Percentiles rank a stretch among this genome's conserved stretches.
Conservation (phyloP, 2,329 filamentous ascomycete species). For the Fusarium aywerte region DNA sequence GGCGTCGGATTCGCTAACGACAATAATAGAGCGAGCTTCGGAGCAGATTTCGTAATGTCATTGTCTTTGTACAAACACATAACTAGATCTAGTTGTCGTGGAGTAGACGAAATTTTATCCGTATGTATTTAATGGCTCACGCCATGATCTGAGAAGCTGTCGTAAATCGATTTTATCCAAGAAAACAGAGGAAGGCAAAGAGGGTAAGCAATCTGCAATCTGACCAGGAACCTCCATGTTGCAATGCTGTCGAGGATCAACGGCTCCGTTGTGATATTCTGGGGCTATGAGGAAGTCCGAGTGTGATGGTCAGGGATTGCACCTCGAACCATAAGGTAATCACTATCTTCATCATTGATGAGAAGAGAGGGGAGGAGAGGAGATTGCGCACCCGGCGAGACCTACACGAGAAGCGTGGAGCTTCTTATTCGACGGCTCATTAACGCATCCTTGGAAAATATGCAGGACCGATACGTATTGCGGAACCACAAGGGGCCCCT, state of each 20-base stretch:
- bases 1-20: conserved; percentile 22
- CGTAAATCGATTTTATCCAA: neutral
- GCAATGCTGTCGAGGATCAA: conserved; percentile 28
- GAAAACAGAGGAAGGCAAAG: neutral
- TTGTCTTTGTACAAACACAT: conserved; percentile 1
- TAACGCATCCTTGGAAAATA: conserved; percentile 24
- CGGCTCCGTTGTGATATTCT: conserved; percentile 19
- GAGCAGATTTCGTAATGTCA: conserved; percentile 11
- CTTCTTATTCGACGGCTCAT: conserved; percentile 37
- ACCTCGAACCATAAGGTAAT: conserved; percentile 32
- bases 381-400: conserved; percentile 38
- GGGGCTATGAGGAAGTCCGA: neutral
- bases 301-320: conserved; percentile 12
- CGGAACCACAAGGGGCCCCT: conserved; percentile 28
- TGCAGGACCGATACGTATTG: conserved; percentile 37
- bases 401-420: conserved; percentile 19
- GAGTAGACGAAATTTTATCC: neutral
- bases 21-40: conserved; percentile 10
- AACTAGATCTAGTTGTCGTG: neutral
- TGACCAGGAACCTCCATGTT: conserved; percentile 20
- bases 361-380: conserved; percentile 40
- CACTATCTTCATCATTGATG: conserved; percentile 6
- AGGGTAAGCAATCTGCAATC: neutral
- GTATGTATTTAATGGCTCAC: neutral
- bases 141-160: conserved; percentile 7